These are phyloP conservation scores for Astrephomene gubernaculifera DNA, from an alignment of 139 green algal species.

Conservation along the genomic window DNA sequence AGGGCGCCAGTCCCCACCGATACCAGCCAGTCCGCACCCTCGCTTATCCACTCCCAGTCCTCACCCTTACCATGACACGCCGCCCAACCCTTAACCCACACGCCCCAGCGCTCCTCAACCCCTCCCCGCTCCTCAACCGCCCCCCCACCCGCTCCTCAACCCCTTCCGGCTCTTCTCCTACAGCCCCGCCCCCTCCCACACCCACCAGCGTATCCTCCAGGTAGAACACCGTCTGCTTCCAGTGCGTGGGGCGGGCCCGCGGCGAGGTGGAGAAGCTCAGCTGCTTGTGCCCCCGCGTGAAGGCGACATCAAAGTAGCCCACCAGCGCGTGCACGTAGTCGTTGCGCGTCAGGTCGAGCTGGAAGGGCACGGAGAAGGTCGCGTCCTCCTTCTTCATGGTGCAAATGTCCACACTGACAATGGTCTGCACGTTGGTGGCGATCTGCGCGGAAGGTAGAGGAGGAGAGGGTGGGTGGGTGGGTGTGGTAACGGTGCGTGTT, in stretches of 20 bases:
- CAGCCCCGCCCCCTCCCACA: slow-evolving; percentile 23
- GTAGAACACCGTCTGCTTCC: slow-evolving; percentile 98
- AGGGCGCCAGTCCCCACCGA: no score
- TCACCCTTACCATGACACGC: no score
- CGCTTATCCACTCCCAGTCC: no score
- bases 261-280: slow-evolving; percentile 73
- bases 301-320: slow-evolving; percentile 91
- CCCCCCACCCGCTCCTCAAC: no score
- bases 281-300: slow-evolving; percentile 87
- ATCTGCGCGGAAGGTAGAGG: not conserved
- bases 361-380: slow-evolving; percentile 78
- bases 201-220: slow-evolving; percentile 82
- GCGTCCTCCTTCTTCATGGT: slow-evolving; percentile 83
- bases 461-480: not conserved
- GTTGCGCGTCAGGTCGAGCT: slow-evolving; percentile 73
- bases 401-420: slow-evolving; percentile 73
- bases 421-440: slow-evolving; percentile 30
- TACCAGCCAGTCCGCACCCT: no score
- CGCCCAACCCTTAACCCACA: no score
- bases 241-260: slow-evolving; percentile 70
- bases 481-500: not conserved
- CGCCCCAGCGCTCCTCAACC: no score
- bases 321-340: slow-evolving; percentile 94
- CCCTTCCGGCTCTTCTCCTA: no score
- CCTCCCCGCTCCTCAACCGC: no score